A percentile compares a stretch with the other conserved stretches of the same genome.
phyloP scores from a whole-genome alignment of 2,329 filamentous ascomycete species.

The Lizonia empirigonia region DNA sequence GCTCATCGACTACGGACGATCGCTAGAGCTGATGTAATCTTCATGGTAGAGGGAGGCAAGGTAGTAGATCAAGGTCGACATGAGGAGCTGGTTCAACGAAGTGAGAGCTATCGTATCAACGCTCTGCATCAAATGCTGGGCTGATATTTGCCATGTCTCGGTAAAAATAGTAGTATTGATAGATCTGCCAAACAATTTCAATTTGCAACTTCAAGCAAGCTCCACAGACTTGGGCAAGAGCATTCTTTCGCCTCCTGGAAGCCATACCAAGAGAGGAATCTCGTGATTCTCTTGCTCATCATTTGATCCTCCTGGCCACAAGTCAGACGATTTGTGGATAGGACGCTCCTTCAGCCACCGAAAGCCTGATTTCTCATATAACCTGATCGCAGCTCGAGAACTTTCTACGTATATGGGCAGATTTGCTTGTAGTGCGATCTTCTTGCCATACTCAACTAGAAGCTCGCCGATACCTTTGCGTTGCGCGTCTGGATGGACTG shows the following conservation, averaged over 20 bases:
- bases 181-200: neutral
- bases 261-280: constrained; percentile 25
- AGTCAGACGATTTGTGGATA: constrained; percentile 47
- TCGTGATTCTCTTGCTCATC: constrained; percentile 14
- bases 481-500: constrained; percentile 52
- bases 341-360: constrained; percentile 48
- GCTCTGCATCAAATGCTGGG: constrained; percentile 57
- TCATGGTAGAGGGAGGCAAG: constrained; percentile 55
- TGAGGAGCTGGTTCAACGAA: constrained; percentile 55
- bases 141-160: constrained; percentile 11
- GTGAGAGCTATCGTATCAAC: constrained; percentile 57
- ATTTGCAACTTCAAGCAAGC: constrained; percentile 10
- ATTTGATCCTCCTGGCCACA: constrained; percentile 36
- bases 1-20: constrained; percentile 53
- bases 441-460: constrained; percentile 51
- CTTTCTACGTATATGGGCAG: constrained; percentile 58
- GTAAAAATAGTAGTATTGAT: constrained; percentile 3
- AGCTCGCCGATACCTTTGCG: constrained; percentile 52
- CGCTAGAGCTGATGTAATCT: constrained; percentile 51
- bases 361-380: constrained; percentile 58
- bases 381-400: constrained; percentile 48
- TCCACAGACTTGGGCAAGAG: constrained; percentile 22
- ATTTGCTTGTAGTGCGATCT: constrained; percentile 40
- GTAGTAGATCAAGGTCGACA: constrained; percentile 58
- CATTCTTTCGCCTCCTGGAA: constrained; percentile 17